These are phyloP conservation scores for Coccomyxa subellipsoidea DNA, from an alignment of 163 green algal species.

Conservation along the genomic window DNA sequence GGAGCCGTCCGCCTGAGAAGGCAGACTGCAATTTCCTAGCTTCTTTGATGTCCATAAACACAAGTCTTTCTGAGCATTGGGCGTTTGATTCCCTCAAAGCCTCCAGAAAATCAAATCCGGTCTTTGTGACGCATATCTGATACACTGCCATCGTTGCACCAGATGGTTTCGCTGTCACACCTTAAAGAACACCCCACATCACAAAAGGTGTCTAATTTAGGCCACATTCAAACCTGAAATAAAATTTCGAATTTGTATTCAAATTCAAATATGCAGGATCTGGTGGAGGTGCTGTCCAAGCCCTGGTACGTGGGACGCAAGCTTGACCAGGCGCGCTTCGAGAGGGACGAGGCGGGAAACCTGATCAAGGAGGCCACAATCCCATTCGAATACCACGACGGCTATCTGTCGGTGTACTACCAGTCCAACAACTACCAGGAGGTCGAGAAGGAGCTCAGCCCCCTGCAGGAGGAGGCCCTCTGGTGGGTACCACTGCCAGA, in stretches of 20 bases:
- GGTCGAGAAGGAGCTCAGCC: conserved; percentile 18
- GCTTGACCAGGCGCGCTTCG: conserved; percentile 9
- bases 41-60: too few relatives aligned
- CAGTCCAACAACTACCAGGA: conserved; percentile 20
- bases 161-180: too few relatives aligned
- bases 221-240: too few relatives aligned
- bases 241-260: not conserved
- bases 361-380: conserved; percentile 9
- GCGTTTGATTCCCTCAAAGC: too few relatives aligned
- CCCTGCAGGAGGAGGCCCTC: conserved; percentile 31
- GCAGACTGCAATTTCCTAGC: too few relatives aligned
- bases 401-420: conserved; percentile 31
- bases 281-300: conserved; percentile 26
- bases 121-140: too few relatives aligned
- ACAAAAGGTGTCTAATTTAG: too few relatives aligned
- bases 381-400: conserved; percentile 31
- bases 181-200: too few relatives aligned
- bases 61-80: too few relatives aligned
- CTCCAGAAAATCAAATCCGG: too few relatives aligned
- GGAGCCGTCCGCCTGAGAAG: too few relatives aligned
- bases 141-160: too few relatives aligned
- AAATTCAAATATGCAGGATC: conserved; percentile 25
- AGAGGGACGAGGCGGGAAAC: conserved; percentile 12
- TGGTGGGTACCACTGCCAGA: conserved; percentile 13
- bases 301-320: conserved; percentile 16